Percentiles rank a stretch among this genome's conserved stretches.
These are phyloP conservation scores for Adansonia digitata DNA, from an alignment of 345 rosid genomes.

Conservation along the genomic window DNA sequence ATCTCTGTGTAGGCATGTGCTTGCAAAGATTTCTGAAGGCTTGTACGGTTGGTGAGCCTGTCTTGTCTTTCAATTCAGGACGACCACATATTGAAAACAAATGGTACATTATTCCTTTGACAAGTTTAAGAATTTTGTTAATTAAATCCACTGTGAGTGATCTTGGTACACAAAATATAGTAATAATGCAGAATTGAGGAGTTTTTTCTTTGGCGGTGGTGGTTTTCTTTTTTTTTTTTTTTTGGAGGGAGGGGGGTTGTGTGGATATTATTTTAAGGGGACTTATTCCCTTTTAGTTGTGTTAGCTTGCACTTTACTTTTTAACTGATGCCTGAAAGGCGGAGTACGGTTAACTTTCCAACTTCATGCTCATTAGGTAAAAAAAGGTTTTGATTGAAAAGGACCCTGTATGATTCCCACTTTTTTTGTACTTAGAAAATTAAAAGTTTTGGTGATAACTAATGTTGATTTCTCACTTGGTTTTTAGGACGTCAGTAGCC, in stretches of 20 bases:
- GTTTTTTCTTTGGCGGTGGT: not conserved
- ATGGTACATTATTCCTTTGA: constrained; percentile 46
- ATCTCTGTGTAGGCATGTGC: constrained; percentile 63
- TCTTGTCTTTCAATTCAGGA: constrained; percentile 58
- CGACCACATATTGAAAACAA: constrained; percentile 65
- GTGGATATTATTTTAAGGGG: not conserved
- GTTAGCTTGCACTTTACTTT: not conserved
- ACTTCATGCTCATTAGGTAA: not conserved
- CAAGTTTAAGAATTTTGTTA: constrained; percentile 5
- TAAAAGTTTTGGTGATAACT: not conserved
- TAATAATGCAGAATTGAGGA: not conserved
- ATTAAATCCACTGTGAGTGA: constrained; percentile 1
- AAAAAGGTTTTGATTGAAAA: not conserved
- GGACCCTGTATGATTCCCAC: not conserved
- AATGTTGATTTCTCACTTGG: constrained; percentile 11
- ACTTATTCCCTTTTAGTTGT: not conserved
- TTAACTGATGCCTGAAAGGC: not conserved
- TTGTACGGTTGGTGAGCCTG: constrained; percentile 47
- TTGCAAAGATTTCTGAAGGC: constrained; percentile 64
- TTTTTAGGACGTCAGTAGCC: constrained; percentile 68
- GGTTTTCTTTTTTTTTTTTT: not conserved
- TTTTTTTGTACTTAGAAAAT: not conserved
- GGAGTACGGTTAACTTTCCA: not conserved
- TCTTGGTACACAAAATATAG: not conserved
- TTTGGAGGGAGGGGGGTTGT: not conserved